A percentile compares a stretch with the other conserved stretches of the same genome.
phyloP scores from a whole-genome alignment of 2,329 filamentous ascomycete species.

The Paracoccidioides lutzii region DNA sequence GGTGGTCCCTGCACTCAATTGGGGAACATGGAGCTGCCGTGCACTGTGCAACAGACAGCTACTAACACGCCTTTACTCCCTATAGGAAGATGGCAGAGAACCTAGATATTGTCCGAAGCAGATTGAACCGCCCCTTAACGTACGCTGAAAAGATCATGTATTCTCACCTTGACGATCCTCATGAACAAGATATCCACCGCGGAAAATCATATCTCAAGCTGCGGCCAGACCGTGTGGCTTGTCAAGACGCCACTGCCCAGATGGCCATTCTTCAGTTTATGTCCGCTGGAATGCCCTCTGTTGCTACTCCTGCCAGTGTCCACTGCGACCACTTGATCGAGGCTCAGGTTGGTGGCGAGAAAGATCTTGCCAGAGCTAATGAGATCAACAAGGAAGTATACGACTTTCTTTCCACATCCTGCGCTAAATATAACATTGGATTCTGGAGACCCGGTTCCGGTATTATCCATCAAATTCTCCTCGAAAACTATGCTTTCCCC shows the following conservation, averaged over 20 bases:
- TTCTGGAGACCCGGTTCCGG: conserved; percentile 98
- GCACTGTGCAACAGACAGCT: background rate
- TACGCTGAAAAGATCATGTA: conserved; percentile 98
- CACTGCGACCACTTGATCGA: conserved; percentile 99
- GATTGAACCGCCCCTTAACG: conserved; percentile 85
- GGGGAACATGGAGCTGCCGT: background rate
- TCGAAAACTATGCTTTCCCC: conserved; percentile 99
- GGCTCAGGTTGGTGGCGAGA: conserved; percentile 80
- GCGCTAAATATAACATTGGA: conserved; percentile 99
- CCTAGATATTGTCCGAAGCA: conserved; percentile 73
- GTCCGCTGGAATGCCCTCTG: conserved; percentile 91
- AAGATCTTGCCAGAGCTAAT: conserved; percentile 84
- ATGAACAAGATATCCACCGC: conserved; percentile 91
- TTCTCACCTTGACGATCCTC: conserved; percentile 94
- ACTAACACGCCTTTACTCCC: conserved; percentile 16
- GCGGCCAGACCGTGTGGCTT: conserved; percentile 92
- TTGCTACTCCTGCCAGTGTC: conserved; percentile 87
- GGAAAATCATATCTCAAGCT: conserved; percentile 93
- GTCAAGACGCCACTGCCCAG: conserved; percentile 98
- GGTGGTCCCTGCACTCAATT: background rate
- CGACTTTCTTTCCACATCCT: conserved; percentile 85
- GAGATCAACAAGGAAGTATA: conserved; percentile 99
- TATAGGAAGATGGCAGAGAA: conserved; percentile 96
- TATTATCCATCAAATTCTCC: conserved; percentile 97
- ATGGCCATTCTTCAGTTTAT: conserved; percentile 99